Conservation (phyloP, 2,329 filamentous ascomycete species). For the Emmonsiellopsis sp. region DNA sequence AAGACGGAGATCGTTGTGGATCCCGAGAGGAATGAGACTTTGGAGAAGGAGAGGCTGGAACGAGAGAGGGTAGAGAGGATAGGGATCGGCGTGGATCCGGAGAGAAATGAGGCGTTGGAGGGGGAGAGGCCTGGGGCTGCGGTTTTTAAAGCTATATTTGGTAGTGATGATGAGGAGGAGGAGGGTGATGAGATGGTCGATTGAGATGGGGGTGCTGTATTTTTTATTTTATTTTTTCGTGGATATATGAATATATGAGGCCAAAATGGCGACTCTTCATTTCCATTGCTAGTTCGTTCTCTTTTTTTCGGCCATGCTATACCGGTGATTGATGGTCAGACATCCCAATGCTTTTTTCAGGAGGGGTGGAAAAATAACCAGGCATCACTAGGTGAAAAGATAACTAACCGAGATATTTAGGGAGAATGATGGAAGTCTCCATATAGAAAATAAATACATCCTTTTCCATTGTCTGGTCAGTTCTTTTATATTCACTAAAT, state of each 20-base stretch:
- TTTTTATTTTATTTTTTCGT: background rate
- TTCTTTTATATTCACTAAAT: too few species aligned
- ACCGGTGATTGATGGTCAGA: too few species aligned
- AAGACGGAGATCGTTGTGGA: conserved; percentile 43
- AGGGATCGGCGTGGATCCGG: conserved; percentile 51
- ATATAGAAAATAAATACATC: too few species aligned
- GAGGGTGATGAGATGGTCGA: conserved; percentile 21
- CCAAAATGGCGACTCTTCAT: background rate
- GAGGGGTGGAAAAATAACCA: too few species aligned
- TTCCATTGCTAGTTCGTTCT: too few species aligned
- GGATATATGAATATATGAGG: background rate
- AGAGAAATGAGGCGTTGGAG: conserved; percentile 71
- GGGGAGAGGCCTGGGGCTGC: conserved; percentile 65
- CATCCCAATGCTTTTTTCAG: too few species aligned
- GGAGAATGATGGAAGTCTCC: too few species aligned
- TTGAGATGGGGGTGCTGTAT: background rate
- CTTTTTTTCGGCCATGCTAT: too few species aligned
- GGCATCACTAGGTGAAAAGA: too few species aligned
- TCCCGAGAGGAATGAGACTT: conserved; percentile 65
- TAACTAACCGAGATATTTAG: too few species aligned
- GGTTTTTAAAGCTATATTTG: conserved; percentile 89
- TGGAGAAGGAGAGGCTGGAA: conserved; percentile 56
- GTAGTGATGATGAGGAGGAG: conserved; percentile 71
- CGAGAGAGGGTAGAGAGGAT: too few species aligned
- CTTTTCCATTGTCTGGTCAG: too few species aligned